Evolutionary conservation across 1,284 basidiomycete genomes (phyloP), one percentile per base, ranked within the genome.

Genomic region (Cutaneotrichosporon spelunceum): DNA sequence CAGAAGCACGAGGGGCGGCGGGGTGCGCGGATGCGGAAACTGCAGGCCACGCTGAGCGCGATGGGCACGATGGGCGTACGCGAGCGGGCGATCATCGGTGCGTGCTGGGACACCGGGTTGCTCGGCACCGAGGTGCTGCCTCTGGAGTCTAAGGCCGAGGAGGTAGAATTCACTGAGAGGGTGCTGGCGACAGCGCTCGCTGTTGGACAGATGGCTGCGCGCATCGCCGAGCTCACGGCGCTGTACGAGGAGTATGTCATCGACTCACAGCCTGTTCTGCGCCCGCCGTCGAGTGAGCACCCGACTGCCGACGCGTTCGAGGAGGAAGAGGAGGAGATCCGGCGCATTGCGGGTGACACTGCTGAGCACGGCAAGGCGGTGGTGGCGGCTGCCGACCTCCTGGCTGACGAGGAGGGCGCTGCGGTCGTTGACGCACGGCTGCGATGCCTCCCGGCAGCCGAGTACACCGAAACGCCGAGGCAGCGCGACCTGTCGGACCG

Each of bases 1-100:
- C 59, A 66, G 27, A 63, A 70, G 26, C 74, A 77, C 45, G 77
- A 78, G 61, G 69, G 72, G 13, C 62, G 64, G 13, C 67, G 72
- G 2, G 56, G 55, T 29, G 55, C 57, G n/a, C 67, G 72, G 11
- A 59, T 72, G 23, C 50, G 19, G 0, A 34, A 53, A 11, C 48
- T 71, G 27, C 56, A 54, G 11, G 56, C 52, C 1, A 52, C 61
- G 21, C 34, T 71, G 23, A 26, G 26, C 26, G 49, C 23, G 4
- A 24, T 27, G 27, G 21, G 21, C 5, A 5, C 9, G 23, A 26
- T 57, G 47, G 39, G 56, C 19, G 24, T 11, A 23, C 13, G 14
- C 9, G 47, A 57, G 47, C 45, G n/a, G 9, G 24, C 14, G 3
- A 19, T 57, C 13, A 14, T 57, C 2, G 33, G 34, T 16, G 47